Base-by-base conservation (phyloP, 768 basidiomycete species). In the Austroboletus eburneus region DNA sequence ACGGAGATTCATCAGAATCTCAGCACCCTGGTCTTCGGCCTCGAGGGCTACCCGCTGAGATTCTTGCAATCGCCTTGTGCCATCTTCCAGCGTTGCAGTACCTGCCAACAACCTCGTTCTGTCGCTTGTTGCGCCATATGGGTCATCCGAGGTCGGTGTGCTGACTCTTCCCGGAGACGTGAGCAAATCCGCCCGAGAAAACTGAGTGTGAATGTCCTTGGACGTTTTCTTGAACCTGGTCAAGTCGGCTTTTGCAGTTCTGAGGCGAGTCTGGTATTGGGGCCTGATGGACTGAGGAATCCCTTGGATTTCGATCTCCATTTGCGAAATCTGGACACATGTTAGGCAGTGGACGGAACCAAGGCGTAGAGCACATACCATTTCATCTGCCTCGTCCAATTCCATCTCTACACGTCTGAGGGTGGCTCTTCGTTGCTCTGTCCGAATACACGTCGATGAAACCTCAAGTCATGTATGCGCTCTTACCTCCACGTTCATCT, bases 291-390 rank as follows among this genome's bases (percentile, higher is more conserved):
- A 86, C 60, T 89, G 84, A 1, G 93, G 92, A 62, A 97, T 92
- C 10, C 91, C 88, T 58, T 93, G 92, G 7, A 95, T 85, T 71
- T 99, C 96, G 48, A 99, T 87, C 71, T 97, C 95, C 95, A 99
- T 96, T 79, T 99, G 96, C 39, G 92, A 92, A 55, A 97, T 79
- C 95, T 98, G 55, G 4, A 42, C 17, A 41, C 27, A 25, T 37
- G 50, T 52, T 20, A 43, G 34, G 34, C 12, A 40, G 43, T 20
- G 33, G 42, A 49, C 32, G 27, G 20, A 10, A 33, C 14, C 23
- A 27, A 13, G 24, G 47, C 20, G 12, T n/a, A 25, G 14, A 16
- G 29, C 9, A 60, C 80, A 39, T 58, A 87, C 94, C 80, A 97
- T 92, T 74, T 98, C 96, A 56, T 96, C 94, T 1, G 94, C 95